phyloP scores from a whole-genome alignment of 768 basidiomycete genomes.

The Tricholoma bakamatsutake region DNA sequence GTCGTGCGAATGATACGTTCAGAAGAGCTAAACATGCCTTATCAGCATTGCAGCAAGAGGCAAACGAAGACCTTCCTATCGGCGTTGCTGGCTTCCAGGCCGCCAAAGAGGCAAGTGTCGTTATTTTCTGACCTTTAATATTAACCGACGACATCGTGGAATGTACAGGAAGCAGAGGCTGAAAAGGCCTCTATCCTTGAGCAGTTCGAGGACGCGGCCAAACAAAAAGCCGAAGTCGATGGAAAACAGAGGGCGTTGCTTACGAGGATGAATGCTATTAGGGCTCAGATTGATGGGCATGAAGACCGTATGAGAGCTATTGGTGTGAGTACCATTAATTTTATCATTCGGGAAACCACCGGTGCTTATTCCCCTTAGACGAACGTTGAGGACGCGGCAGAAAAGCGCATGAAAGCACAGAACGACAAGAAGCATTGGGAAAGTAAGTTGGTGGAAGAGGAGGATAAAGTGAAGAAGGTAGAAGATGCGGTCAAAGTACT shows the following conservation, averaged over 20 bases:
- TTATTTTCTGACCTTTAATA: not conserved
- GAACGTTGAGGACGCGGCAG: conserved; percentile 43
- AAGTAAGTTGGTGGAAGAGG: conserved; percentile 47
- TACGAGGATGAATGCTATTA: conserved; percentile 38
- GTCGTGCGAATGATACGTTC: conserved; percentile 6
- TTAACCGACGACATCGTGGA: not conserved
- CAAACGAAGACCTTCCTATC: conserved; percentile 65
- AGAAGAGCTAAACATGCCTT: conserved; percentile 22
- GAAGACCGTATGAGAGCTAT: conserved; percentile 36
- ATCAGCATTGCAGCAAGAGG: conserved; percentile 46
- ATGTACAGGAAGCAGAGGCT: conserved; percentile 42
- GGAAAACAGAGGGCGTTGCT: conserved; percentile 37
- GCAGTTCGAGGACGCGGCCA: conserved; percentile 44
- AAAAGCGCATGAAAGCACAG: conserved; percentile 45
- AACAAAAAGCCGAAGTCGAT: conserved; percentile 43
- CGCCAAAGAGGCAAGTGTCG: conserved; percentile 42
- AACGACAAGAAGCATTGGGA: conserved; percentile 40
- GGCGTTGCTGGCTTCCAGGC: conserved; percentile 51
- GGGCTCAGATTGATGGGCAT: conserved; percentile 45
- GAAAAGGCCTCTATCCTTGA: conserved; percentile 42
- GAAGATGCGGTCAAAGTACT: conserved; percentile 44
- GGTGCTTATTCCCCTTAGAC: conserved; percentile 28
- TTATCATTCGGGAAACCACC: not conserved
- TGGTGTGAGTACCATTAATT: conserved; percentile 31
- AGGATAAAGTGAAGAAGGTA: conserved; percentile 35